Evolutionary conservation across 148 eudicot species (phyloP).

Genomic region (Nyssa sinensis): DNA sequence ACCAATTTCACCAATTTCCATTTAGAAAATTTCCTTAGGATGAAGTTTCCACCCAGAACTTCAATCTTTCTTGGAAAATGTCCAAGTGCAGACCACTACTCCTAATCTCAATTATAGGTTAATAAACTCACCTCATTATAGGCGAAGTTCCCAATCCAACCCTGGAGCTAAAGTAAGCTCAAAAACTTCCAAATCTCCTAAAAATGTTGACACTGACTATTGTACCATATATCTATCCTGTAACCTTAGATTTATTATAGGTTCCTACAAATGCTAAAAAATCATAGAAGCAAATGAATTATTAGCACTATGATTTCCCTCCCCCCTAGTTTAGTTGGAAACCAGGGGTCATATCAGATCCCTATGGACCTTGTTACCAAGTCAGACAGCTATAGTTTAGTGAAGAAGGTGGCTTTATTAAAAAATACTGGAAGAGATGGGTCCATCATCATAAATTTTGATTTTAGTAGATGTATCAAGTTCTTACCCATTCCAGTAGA

Average conservation of each 20-base stretch:
- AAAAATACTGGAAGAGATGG: not conserved
- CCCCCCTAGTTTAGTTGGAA: not conserved
- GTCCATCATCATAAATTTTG: not conserved
- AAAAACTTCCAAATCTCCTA: not conserved
- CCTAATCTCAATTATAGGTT: not conserved
- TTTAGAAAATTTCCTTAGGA: not conserved
- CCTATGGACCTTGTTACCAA: too few relatives aligned
- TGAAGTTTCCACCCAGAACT: slow-evolving; percentile 6
- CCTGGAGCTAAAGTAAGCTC: not conserved
- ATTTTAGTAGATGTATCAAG: not conserved
- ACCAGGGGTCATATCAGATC: not conserved
- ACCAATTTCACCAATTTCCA: not conserved
- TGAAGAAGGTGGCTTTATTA: not conserved
- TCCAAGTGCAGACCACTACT: not conserved
- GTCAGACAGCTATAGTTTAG: too few relatives aligned
- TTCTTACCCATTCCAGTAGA: slow-evolving; percentile 83
- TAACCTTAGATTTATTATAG: too few relatives aligned
- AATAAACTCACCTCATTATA: not conserved
- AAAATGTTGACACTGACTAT: too few relatives aligned
- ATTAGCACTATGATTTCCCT: not conserved
- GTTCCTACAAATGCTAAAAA: not conserved
- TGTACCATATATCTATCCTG: too few relatives aligned
- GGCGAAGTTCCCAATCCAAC: not conserved
- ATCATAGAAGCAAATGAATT: not conserved
- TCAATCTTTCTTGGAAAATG: not conserved